Percentiles rank a stretch among this genome's conserved stretches.
Conservation (phyloP, 108 stramenopile species). For the Nannochloropsis gaditana region DNA sequence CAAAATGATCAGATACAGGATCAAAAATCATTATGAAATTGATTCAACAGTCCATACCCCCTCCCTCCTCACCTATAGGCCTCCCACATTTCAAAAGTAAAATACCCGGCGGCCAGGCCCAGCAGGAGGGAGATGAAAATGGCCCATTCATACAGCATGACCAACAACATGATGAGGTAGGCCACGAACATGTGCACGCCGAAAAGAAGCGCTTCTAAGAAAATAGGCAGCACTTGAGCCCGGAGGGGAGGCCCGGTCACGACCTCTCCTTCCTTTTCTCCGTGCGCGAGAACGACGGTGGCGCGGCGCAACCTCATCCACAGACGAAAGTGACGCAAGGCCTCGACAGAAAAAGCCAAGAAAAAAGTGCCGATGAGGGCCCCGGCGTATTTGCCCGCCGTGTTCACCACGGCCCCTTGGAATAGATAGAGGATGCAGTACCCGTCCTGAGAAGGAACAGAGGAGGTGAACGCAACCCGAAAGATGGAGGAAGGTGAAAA, state of each 20-base stretch:
- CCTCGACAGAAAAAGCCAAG: neutral
- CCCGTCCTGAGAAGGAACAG: neutral
- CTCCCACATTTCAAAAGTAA: conserved; percentile 17
- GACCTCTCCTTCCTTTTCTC: neutral
- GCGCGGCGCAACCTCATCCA: neutral
- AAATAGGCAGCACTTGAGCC: neutral
- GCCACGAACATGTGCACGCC: neutral
- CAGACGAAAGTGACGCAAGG: neutral
- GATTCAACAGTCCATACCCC: neutral
- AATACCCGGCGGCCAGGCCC: neutral
- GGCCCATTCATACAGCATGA: conserved; percentile 8
- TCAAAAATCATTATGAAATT: neutral
- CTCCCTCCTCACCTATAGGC: neutral
- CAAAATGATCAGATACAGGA: neutral
- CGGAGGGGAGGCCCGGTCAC: neutral
- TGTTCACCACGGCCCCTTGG: neutral
- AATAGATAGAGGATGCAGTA: neutral
- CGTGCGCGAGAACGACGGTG: neutral
- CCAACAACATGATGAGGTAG: neutral
- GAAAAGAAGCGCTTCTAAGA: neutral
- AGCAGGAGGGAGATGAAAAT: neutral
- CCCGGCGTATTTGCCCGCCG: neutral
- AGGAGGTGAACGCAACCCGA: neutral
- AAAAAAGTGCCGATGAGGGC: neutral
- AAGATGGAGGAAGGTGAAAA: neutral